Evolutionary conservation across 768 basidiomycete species (phyloP).

Genomic region (Amyloporia xantha): DNA sequence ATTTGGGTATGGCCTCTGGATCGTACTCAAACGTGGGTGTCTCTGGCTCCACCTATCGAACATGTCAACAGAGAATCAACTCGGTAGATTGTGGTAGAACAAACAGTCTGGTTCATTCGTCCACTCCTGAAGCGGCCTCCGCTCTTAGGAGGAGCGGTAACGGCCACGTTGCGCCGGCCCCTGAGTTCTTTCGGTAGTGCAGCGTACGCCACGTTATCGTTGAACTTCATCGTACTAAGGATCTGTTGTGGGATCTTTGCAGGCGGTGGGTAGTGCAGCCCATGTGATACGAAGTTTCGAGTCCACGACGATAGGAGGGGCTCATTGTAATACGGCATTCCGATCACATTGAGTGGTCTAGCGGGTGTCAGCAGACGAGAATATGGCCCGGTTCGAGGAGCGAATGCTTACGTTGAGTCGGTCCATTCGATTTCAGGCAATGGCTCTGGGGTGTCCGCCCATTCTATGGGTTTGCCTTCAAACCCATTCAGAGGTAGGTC

Average conservation of each 20-base stretch:
- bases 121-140: slow-evolving; percentile 85
- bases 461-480: slow-evolving; percentile 79
- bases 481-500: slow-evolving; percentile 79
- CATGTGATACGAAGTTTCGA: slow-evolving; percentile 45
- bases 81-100: slow-evolving; percentile 24
- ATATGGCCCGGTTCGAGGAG: not conserved
- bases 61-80: slow-evolving; percentile 1
- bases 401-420: slow-evolving; percentile 58
- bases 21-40: slow-evolving; percentile 45
- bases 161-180: slow-evolving; percentile 75
- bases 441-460: slow-evolving; percentile 69
- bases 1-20: slow-evolving; percentile 60
- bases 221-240: slow-evolving; percentile 70
- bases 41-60: slow-evolving; percentile 46
- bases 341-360: slow-evolving; percentile 87
- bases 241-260: slow-evolving; percentile 76
- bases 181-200: slow-evolving; percentile 78
- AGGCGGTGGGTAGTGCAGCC: slow-evolving; percentile 56
- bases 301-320: slow-evolving; percentile 66
- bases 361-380: not conserved
- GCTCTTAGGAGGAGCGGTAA: slow-evolving; percentile 42
- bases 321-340: slow-evolving; percentile 76
- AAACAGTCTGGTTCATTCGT: slow-evolving; percentile 37
- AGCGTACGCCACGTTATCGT: slow-evolving; percentile 89
- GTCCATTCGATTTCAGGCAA: slow-evolving; percentile 75